phyloP scores from a whole-genome alignment of 257 asterid species.

The Plantago ovata region DNA sequence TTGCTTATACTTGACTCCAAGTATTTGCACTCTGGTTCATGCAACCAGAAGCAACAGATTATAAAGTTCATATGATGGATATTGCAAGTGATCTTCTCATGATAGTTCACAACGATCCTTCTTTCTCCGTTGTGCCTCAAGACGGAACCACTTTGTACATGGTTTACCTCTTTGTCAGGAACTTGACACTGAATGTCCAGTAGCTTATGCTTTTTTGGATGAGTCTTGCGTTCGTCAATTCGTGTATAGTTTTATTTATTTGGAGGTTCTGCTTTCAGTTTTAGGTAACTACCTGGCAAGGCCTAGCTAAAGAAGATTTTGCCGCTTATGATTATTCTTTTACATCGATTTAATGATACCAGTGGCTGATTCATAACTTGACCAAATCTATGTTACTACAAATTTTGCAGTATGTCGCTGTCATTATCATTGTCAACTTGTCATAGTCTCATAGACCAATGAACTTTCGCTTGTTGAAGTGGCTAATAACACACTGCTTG shows the following conservation, averaged over 20 bases:
- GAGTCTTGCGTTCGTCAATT: neutral
- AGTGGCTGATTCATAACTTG: no score
- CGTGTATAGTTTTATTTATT: neutral
- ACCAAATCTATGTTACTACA: no score
- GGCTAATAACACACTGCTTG: no score
- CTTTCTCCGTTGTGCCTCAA: no score
- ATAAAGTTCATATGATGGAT: constrained; percentile 4
- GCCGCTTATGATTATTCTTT: neutral
- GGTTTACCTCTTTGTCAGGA: neutral
- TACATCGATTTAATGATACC: neutral
- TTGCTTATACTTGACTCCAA: neutral
- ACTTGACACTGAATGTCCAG: neutral
- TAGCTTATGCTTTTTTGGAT: neutral
- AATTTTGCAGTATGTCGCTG: no score
- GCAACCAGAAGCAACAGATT: constrained; percentile 14
- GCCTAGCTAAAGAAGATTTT: neutral
- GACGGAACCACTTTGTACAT: no score
- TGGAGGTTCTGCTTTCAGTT: neutral
- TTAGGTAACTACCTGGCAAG: neutral
- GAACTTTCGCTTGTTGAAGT: no score
- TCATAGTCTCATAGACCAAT: no score
- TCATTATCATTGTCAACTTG: no score
- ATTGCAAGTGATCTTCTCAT: constrained; percentile 17
- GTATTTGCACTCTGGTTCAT: constrained; percentile 7
- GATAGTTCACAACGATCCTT: constrained; percentile 4